These are phyloP conservation scores for Diaporthe citri DNA, from an alignment of 2,329 filamentous ascomycete species.

Conservation along the genomic window DNA sequence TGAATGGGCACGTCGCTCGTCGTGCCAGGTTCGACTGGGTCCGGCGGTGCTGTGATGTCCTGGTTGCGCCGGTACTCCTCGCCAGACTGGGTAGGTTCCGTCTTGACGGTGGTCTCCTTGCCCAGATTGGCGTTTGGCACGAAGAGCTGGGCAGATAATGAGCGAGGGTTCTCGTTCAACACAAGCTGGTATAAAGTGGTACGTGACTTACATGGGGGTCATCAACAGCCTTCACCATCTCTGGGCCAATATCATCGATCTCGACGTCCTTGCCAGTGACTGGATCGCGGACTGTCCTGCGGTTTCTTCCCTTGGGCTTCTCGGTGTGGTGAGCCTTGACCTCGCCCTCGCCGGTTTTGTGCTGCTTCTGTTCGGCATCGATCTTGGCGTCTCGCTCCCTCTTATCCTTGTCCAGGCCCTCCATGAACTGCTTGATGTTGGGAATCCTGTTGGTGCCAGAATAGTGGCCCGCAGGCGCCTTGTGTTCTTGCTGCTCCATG, in stretches of 20 bases:
- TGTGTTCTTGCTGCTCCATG: slow-evolving; percentile 57
- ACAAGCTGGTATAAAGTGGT: not conserved
- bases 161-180: slow-evolving; percentile 30
- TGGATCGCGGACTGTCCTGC: slow-evolving; percentile 86
- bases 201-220: slow-evolving; percentile 73
- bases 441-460: slow-evolving; percentile 87
- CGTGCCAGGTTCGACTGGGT: slow-evolving; percentile 82
- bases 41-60: slow-evolving; percentile 91
- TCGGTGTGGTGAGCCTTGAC: slow-evolving; percentile 42
- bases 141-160: slow-evolving; percentile 67
- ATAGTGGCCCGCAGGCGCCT: slow-evolving; percentile 75
- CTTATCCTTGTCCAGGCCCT: slow-evolving; percentile 84
- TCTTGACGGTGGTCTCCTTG: slow-evolving; percentile 79
- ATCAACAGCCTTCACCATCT: slow-evolving; percentile 75
- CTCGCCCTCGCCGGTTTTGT: slow-evolving; percentile 45
- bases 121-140: slow-evolving; percentile 91
- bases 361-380: slow-evolving; percentile 65
- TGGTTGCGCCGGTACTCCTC: slow-evolving; percentile 87
- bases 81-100: slow-evolving; percentile 77
- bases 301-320: slow-evolving; percentile 58
- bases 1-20: slow-evolving; percentile 96
- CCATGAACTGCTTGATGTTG: slow-evolving; percentile 87
- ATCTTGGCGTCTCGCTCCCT: slow-evolving; percentile 79
- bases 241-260: slow-evolving; percentile 78
- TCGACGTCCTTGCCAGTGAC: slow-evolving; percentile 88